Percentiles rank a stretch among this genome's conserved stretches.
Evolutionary conservation across 345 rosid genomes (phyloP).

Genomic region (Cardamine occulta): DNA sequence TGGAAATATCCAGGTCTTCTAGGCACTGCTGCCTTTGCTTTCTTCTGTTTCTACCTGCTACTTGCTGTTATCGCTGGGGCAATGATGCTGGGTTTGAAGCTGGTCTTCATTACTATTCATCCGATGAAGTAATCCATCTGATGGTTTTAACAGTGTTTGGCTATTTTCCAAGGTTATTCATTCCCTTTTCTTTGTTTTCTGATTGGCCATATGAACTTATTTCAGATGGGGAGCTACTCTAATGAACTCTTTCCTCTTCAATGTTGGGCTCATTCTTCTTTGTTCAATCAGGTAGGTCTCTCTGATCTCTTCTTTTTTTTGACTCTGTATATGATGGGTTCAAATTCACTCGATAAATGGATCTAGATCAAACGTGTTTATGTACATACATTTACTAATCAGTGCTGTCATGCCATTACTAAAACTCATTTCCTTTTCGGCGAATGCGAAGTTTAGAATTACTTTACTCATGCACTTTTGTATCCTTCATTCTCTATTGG

Average conservation of each 20-base stretch:
- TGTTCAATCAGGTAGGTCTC: conserved; percentile 82
- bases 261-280: conserved; percentile 91
- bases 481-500: not conserved
- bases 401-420: not conserved
- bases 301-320: not conserved
- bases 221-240: conserved; percentile 99
- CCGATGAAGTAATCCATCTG: conserved; percentile 86
- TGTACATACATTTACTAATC: not conserved
- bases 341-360: not conserved
- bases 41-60: conserved; percentile 97
- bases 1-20: conserved; percentile 74
- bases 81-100: conserved; percentile 96
- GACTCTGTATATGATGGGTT: not conserved
- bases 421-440: not conserved
- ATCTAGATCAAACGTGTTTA: not conserved
- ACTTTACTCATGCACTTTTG: not conserved
- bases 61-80: conserved; percentile 99
- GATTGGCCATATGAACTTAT: conserved; percentile 33
- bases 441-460: not conserved
- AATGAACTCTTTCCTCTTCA: conserved; percentile 99
- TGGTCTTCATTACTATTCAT: conserved; percentile 92
- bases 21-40: conserved; percentile 96
- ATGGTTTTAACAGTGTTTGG: conserved; percentile 21
- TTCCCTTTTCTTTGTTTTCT: conserved; percentile 36
- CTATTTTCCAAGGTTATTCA: conserved; percentile 7